These are phyloP conservation scores for Reticulascus tulasneorum DNA, from an alignment of 2,329 filamentous ascomycete species.

Conservation along the genomic window DNA sequence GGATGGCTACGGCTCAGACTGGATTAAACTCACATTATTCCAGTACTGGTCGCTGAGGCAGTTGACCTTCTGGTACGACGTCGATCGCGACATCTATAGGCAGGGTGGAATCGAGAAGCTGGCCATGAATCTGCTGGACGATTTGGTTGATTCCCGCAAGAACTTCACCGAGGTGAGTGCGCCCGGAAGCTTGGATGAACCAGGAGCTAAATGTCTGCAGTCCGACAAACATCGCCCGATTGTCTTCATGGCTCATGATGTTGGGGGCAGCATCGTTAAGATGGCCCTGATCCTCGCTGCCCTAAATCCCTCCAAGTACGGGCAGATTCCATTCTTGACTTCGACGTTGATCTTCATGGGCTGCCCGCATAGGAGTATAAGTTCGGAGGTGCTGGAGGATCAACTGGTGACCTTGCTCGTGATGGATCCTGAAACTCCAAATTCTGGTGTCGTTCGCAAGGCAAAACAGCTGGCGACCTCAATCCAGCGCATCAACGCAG, in stretches of 20 bases:
- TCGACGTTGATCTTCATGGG: constrained; percentile 3
- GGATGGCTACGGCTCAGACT: not conserved
- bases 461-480: not conserved
- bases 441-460: not conserved
- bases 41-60: not conserved
- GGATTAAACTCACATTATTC: not conserved
- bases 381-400: not conserved
- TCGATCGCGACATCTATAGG: not conserved
- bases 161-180: no score
- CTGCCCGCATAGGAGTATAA: constrained; percentile 1
- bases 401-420: not conserved
- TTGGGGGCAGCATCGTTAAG: constrained; percentile 7
- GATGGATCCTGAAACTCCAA: not conserved
- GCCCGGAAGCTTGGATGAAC: no score
- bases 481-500: constrained; percentile 1
- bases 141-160: not conserved
- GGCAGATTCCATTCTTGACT: constrained; percentile 2
- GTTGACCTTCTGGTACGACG: not conserved
- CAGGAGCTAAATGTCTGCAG: no score
- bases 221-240: constrained; percentile 5
- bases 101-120: constrained; percentile 1
- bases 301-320: constrained; percentile 3
- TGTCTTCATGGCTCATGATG: constrained; percentile 6
- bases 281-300: constrained; percentile 5
- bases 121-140: constrained; percentile 2